phyloP scores from a whole-genome alignment of 768 basidiomycete genomes.

The Rubroboletus satanas region DNA sequence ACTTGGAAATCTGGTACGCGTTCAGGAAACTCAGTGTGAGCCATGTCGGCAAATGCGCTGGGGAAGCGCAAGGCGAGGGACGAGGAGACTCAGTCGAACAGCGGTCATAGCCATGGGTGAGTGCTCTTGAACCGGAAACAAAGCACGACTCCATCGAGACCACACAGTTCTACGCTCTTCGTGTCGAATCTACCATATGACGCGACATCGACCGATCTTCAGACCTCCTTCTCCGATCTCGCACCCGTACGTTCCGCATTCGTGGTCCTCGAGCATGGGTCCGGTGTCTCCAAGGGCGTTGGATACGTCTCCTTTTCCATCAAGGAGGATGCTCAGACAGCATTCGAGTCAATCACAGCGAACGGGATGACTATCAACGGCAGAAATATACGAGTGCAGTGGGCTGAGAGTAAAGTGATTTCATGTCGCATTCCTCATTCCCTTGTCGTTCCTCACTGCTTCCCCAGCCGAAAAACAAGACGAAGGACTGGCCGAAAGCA shows the following conservation, averaged over 20 bases:
- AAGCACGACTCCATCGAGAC: background rate
- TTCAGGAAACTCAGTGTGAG: background rate
- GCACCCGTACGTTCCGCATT: slow-evolving; percentile 94
- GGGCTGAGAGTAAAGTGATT: slow-evolving; percentile 75
- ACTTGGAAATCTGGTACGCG: background rate
- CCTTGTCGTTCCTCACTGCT: background rate
- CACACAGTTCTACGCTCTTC: slow-evolving; percentile 75
- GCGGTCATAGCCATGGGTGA: slow-evolving; percentile 21
- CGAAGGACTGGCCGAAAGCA: slow-evolving; percentile 31
- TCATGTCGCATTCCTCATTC: background rate
- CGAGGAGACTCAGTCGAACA: slow-evolving; percentile 1
- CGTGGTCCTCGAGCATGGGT: slow-evolving; percentile 77
- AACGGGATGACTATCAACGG: slow-evolving; percentile 65
- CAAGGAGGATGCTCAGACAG: slow-evolving; percentile 80
- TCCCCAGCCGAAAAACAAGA: slow-evolving; percentile 41
- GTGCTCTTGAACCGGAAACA: background rate
- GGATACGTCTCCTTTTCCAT: slow-evolving; percentile 94
- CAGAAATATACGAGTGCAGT: slow-evolving; percentile 68
- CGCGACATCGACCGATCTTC: slow-evolving; percentile 85
- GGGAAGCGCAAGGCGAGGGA: slow-evolving; percentile 31
- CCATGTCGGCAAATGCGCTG: slow-evolving; percentile 12
- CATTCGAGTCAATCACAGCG: slow-evolving; percentile 59
- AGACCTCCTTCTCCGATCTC: slow-evolving; percentile 91
- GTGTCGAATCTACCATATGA: slow-evolving; percentile 90
- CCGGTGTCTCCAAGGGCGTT: slow-evolving; percentile 84